phyloP scores from a whole-genome alignment of 345 rosid species.

The Brassica rapa region DNA sequence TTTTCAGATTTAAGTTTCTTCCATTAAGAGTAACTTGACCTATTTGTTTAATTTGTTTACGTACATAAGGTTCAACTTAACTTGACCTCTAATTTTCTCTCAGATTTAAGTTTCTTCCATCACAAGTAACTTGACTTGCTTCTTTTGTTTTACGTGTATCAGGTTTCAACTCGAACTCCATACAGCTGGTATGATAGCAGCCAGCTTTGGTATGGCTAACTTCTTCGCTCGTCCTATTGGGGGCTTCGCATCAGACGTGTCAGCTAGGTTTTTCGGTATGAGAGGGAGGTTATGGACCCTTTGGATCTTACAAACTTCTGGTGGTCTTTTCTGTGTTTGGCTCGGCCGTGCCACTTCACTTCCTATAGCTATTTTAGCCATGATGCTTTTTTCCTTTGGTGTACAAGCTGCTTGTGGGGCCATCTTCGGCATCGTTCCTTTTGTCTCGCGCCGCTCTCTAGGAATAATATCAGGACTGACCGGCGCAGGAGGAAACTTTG shows the following conservation, averaged over 20 bases:
- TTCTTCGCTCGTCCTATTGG: slow-evolving; percentile 72
- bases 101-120: neutral
- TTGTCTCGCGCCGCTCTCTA: slow-evolving; percentile 66
- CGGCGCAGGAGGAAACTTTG: slow-evolving; percentile 74
- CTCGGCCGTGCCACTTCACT: slow-evolving; percentile 65
- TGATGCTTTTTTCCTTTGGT: slow-evolving; percentile 76
- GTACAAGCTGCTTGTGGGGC: slow-evolving; percentile 88
- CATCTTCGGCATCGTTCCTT: slow-evolving; percentile 69
- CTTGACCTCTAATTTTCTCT: too few species aligned
- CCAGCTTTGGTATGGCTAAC: slow-evolving; percentile 78
- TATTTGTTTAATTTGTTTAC: neutral
- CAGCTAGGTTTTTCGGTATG: slow-evolving; percentile 66
- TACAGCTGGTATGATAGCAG: slow-evolving; percentile 69
- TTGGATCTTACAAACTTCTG: slow-evolving; percentile 69
- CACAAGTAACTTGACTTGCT: neutral
- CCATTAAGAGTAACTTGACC: neutral
- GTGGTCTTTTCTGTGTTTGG: slow-evolving; percentile 72
- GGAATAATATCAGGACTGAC: slow-evolving; percentile 71
- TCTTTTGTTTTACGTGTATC: neutral
- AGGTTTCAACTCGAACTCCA: slow-evolving; percentile 60
- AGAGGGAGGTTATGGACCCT: slow-evolving; percentile 74
- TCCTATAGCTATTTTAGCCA: slow-evolving; percentile 57
- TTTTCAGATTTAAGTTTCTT: neutral
- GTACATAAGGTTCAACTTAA: slow-evolving; percentile 44
- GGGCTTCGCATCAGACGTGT: slow-evolving; percentile 58